phyloP scores from a whole-genome alignment of 805 yeast genomes.

The Candida odintsovae region DNA sequence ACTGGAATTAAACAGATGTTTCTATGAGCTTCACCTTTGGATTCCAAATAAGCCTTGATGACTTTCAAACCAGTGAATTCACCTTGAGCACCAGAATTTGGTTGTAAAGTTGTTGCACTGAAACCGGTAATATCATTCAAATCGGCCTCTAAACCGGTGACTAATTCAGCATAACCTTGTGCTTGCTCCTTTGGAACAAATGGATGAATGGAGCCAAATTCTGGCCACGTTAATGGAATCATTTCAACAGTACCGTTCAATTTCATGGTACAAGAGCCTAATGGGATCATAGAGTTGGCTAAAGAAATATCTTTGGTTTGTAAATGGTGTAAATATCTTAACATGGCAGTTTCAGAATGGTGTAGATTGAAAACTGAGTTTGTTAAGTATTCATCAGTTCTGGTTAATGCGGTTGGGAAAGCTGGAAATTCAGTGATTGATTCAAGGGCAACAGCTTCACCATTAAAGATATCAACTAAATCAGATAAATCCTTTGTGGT shows the following conservation, averaged over 20 bases:
- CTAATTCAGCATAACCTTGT: constrained; percentile 73
- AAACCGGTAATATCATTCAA: constrained; percentile 91
- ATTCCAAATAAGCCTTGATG: constrained; percentile 68
- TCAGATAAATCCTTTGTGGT: constrained; percentile 52
- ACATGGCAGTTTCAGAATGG: constrained; percentile 93
- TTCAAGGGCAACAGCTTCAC: constrained; percentile 20
- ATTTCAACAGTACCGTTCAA: constrained; percentile 92
- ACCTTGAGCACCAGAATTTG: constrained; percentile 98
- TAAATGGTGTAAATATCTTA: constrained; percentile 79
- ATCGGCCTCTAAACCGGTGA: constrained; percentile 74
- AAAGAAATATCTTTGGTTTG: constrained; percentile 88
- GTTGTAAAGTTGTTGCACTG: constrained; percentile 85
- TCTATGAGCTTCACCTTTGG: constrained; percentile 66
- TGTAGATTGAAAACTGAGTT: constrained; percentile 79
- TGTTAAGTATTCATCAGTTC: constrained; percentile 56
- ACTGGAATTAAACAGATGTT: constrained; percentile 93
- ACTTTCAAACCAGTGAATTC: constrained; percentile 92
- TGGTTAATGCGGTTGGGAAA: constrained; percentile 41
- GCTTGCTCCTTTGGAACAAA: constrained; percentile 89
- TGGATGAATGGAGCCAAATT: constrained; percentile 84
- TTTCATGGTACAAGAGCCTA: constrained; percentile 98
- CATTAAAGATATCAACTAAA: constrained; percentile 58
- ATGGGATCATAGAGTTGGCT: constrained; percentile 95
- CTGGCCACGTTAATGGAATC: constrained; percentile 94
- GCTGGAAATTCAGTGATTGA: constrained; percentile 36